A percentile compares a stretch with the other conserved stretches of the same genome.
Conservation (phyloP, 495 filamentous ascomycete genomes). For the Daldinia childiae region DNA sequence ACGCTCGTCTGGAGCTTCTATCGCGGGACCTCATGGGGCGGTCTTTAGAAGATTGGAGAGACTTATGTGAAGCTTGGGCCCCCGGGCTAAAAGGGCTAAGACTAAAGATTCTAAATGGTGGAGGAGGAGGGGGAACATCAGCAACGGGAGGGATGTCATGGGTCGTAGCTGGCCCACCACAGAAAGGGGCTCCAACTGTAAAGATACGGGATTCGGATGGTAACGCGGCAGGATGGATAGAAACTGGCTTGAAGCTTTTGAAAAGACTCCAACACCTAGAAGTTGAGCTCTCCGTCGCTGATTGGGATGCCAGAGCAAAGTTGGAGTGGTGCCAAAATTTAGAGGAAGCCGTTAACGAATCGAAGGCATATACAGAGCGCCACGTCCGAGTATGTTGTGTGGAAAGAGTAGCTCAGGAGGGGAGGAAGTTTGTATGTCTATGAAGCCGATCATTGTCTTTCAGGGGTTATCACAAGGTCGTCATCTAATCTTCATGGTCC, state of each 20-base stretch:
- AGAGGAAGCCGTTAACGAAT: constrained; percentile 34
- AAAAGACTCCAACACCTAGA: constrained; percentile 37
- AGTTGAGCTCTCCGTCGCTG: constrained; percentile 42
- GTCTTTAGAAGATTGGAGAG: constrained; percentile 41
- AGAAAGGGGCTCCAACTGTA: constrained; percentile 30
- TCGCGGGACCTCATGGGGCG: constrained; percentile 37
- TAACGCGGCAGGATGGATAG: constrained; percentile 20
- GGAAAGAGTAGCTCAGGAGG: constrained; percentile 21
- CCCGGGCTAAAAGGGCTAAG: constrained; percentile 42
- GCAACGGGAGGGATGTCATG: constrained; percentile 27
- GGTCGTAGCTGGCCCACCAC: constrained; percentile 32
- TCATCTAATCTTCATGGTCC: background rate
- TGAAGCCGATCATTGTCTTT: background rate
- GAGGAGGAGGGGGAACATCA: constrained; percentile 18
- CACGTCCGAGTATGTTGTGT: constrained; percentile 32
- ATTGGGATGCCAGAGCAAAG: constrained; percentile 33
- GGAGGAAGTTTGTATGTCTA: background rate
- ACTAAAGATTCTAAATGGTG: constrained; percentile 42
- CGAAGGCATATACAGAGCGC: constrained; percentile 8
- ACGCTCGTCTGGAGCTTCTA: constrained; percentile 44
- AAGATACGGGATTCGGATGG: constrained; percentile 30
- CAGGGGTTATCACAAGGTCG: background rate
- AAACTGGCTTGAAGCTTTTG: constrained; percentile 27
- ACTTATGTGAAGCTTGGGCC: constrained; percentile 45
- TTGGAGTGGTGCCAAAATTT: constrained; percentile 33